Base-by-base conservation (phyloP, 2,329 filamentous ascomycete species). In the Xylariaceae sp. region DNA sequence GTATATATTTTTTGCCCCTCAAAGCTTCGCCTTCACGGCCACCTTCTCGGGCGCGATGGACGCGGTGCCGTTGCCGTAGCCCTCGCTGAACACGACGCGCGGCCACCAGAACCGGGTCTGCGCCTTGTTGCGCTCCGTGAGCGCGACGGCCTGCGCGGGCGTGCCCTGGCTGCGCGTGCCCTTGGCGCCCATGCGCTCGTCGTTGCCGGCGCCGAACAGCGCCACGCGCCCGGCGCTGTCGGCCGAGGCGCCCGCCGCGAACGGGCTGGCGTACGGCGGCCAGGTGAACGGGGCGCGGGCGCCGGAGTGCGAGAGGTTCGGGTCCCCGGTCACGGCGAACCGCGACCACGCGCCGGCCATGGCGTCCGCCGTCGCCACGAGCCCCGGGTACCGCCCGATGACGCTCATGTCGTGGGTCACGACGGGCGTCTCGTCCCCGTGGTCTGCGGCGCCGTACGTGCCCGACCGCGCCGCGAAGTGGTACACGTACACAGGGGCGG, bases 71-170 rank as follows among this genome's bases (percentile, higher is more conserved):
- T 64, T 70, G 1, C 72, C 75, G 53, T 70, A 70, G 6, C 76
- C 77, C 62, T 82, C 70, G 59, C 77, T 81, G 42, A 78, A 61
- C 51, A 73, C 68, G 16, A 79, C 77, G 55, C 77, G 77, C 10
- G 74, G 73, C 81, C 81, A 86, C 85, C 85, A 88, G 66, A 84
- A 88, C 10, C 71, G 67, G 61, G 81, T 84, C 63, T 82, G 77
- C 44, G 74, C 67, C 47, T 69, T 70, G 55, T 81, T 79, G 54
- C 72, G 72, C 3, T 65, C 67, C 18, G 73, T 80, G 70, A 76
- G 66, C 50, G 44, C 69, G 58, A 73, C 68, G 48, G 78, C 69
- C 49, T 75, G 64, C 0, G 76, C 80, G 1, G 78, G 71, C 2
- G 71, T 65, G 1, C 81, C 84, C 9, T 51, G 63, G 18, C 64